Percentiles rank a stretch among this genome's conserved stretches.
Evolutionary conservation across 805 yeast genomes (phyloP).

Genomic region (Candida khao-thaluensis): DNA sequence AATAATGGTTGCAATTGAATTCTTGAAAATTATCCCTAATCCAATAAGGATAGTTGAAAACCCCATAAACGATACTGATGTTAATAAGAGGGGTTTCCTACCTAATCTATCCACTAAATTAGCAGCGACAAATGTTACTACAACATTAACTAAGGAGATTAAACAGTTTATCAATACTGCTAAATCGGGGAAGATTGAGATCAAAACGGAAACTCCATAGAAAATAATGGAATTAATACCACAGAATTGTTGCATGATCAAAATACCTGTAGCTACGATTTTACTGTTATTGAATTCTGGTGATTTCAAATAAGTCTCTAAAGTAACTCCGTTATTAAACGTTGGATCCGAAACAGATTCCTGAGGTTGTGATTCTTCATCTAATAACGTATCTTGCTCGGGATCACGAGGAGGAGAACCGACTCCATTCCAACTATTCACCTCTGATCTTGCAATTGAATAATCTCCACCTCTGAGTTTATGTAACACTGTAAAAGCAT

Average conservation of each 20-base stretch:
- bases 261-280: conserved; percentile 64
- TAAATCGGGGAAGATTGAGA: conserved; percentile 66
- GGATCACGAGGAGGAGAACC: conserved; percentile 7
- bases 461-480: conserved; percentile 41
- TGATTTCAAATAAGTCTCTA: conserved; percentile 47
- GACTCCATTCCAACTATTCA: conserved; percentile 30
- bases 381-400: conserved; percentile 15
- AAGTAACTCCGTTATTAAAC: conserved; percentile 23
- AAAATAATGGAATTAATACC: conserved; percentile 92
- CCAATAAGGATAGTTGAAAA: conserved; percentile 62
- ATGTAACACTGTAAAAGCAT: conserved; percentile 40
- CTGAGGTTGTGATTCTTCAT: background rate
- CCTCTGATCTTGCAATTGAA: conserved; percentile 34
- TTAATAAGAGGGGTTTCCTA: conserved; percentile 56
- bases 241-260: conserved; percentile 85
- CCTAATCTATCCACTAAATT: conserved; percentile 75
- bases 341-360: too few relatives aligned
- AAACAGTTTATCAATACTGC: conserved; percentile 73
- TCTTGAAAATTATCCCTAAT: conserved; percentile 54
- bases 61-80: conserved; percentile 70
- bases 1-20: conserved; percentile 51
- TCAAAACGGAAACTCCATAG: conserved; percentile 85
- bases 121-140: conserved; percentile 74
- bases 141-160: conserved; percentile 71
- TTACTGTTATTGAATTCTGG: conserved; percentile 57